Conservation (phyloP, 2,329 filamentous ascomycete genomes). For the Ceratocystis harringtonii region DNA sequence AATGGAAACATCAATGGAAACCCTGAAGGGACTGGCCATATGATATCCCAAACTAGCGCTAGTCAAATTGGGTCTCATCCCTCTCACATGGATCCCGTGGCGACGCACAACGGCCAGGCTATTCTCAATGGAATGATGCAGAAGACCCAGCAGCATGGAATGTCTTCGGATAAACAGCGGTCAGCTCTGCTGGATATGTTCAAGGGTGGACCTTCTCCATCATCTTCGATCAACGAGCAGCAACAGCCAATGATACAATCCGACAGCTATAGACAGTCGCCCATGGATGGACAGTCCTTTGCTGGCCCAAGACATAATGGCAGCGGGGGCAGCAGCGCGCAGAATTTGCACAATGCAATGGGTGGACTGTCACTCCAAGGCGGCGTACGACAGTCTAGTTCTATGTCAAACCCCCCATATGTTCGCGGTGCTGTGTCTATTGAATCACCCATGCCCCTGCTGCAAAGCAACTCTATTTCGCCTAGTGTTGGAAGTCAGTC, state of each 20-base stretch:
- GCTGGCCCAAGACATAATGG: constrained; percentile 4
- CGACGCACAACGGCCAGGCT: constrained; percentile 15
- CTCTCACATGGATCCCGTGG: constrained; percentile 12
- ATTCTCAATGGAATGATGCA: constrained; percentile 15
- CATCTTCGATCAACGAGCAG: constrained; percentile 2
- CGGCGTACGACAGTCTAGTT: constrained; percentile 12
- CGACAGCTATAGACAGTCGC: constrained; percentile 16
- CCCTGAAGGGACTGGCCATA: not conserved
- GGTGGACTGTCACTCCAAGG: constrained; percentile 16
- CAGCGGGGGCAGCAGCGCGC: constrained; percentile 3
- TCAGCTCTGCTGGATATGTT: constrained; percentile 40
- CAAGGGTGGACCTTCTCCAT: constrained; percentile 26
- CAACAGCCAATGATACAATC: constrained; percentile 8
- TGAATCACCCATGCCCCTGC: constrained; percentile 11
- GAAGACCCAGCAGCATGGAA: constrained; percentile 14
- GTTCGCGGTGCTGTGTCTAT: constrained; percentile 13
- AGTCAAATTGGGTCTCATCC: not conserved
- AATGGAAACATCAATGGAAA: not conserved
- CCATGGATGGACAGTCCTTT: constrained; percentile 13
- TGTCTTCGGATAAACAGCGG: constrained; percentile 27
- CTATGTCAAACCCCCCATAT: constrained; percentile 12
- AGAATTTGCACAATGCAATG: constrained; percentile 12
- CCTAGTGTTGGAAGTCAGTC: constrained; percentile 16
- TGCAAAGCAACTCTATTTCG: constrained; percentile 12
- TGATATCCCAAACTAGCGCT: not conserved